Base-by-base conservation (phyloP, 768 basidiomycete genomes). In the Amanita phalloides region DNA sequence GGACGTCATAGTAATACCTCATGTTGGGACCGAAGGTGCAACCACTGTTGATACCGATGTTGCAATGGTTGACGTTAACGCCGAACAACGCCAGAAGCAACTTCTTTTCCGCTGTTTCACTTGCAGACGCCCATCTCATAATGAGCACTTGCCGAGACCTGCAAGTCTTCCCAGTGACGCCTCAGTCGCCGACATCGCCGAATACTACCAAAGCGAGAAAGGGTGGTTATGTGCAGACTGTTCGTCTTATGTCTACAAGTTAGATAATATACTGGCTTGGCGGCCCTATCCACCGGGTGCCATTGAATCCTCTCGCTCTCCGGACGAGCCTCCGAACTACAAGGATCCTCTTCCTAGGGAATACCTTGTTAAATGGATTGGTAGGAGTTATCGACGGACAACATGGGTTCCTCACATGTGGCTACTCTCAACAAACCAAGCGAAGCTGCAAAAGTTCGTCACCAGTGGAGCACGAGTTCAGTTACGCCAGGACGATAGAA, bases 381-480 rank as follows among this genome's bases (percentile, higher is more conserved):
- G 74, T 37, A 70, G 85, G 42, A 89, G 91, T 56, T 97, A 88
- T 64, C 72, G 86, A 49, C 78, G 85, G 39, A 69, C 78, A 9
- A 76, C 86, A 63, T 97, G 93, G 93, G 91, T 96, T 1, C 86
- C 91, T 28, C 93, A 97, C 59, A 82, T 86, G 72, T 97, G 91
- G 91, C 71, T 96, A 1, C 70, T 82, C 28, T 78, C 84, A 8
- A 82, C 78, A n/a, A 71, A 79, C 48, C 62, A 67, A n/a, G 61
- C 65, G 9, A 89, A 84, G 61, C 68, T 96, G 53, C 86, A 84
- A 57, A 78, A 88, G 62, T 97, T 95, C 67, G 69, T 94, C 36
- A 57, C 64, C 7, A 70, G 73, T 11, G 90, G 92, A 3, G 68
- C 86, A 1, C 82, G 77, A 60, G 76, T 92, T 11, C 72, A 81